These are phyloP conservation scores for Yamadazyma pseudoaaseri DNA, from an alignment of 1,139 yeast genomes.

Conservation along the genomic window DNA sequence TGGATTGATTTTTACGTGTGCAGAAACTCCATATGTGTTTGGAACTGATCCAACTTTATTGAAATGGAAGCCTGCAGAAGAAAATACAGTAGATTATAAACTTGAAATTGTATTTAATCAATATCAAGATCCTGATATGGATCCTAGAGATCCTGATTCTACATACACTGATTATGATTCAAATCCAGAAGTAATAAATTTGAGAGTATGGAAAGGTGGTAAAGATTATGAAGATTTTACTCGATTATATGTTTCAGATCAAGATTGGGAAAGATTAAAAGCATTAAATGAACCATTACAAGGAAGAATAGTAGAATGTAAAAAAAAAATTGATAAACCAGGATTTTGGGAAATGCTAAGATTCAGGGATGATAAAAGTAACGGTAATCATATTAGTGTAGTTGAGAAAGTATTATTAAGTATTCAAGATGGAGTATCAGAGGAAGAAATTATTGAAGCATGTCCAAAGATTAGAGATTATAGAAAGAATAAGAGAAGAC, in stretches of 20 bases:
- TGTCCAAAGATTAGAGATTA: constrained; percentile 25
- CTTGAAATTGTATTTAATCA: constrained; percentile 65
- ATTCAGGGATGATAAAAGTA: constrained; percentile 87
- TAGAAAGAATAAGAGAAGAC: constrained; percentile 9
- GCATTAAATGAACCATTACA: constrained; percentile 74
- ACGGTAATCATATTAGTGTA: constrained; percentile 80
- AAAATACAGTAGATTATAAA: constrained; percentile 88
- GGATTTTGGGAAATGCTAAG: constrained; percentile 83
- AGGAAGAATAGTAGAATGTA: constrained; percentile 88
- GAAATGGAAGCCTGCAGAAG: constrained; percentile 98
- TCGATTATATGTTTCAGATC: constrained; percentile 58
- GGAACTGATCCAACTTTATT: constrained; percentile 83
- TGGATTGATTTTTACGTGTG: constrained; percentile 91
- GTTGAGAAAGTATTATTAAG: constrained; percentile 81
- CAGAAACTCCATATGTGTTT: constrained; percentile 79
- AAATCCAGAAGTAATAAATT: constrained; percentile 60
- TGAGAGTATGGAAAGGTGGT: constrained; percentile 82
- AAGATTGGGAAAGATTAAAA: constrained; percentile 82
- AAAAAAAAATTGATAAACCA: constrained; percentile 47
- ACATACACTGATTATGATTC: constrained; percentile 80
- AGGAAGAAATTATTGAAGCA: constrained; percentile 63
- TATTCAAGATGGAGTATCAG: constrained; percentile 81
- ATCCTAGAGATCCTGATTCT: constrained; percentile 69
- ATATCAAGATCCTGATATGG: constrained; percentile 67
- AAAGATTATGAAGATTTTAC: constrained; percentile 66